Evolutionary conservation across 169 alveolate genomes (phyloP), one percentile per base, ranked within the genome.

Genomic region (Plasmodium gaboni): DNA sequence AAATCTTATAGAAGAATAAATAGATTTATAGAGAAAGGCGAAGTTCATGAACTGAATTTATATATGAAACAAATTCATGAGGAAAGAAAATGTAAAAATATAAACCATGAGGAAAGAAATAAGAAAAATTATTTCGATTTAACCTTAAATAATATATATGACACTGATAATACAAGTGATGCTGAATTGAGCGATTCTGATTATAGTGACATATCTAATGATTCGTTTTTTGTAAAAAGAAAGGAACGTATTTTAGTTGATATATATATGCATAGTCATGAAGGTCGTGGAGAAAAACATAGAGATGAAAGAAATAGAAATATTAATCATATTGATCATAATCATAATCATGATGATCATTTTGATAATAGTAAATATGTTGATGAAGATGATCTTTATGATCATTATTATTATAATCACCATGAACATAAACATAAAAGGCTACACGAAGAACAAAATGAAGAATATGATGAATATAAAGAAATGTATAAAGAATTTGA

Each of bases 101-200:
- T 6, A 28, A 32, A 38, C 13, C 15, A 26, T 1, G 64, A 70
- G 5, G 50, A 70, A 24, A 46, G 65, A 48, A 61, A 15, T 63
- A 70, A 64, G 13, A 53, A 19, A 53, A 83, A 83, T 59, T 19
- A 63, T 1, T 83, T 63, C 46, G 73, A 68, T 38, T 60, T 83
- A 26, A 67, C 91, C 38, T 68, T 83, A 28, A 38, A 67, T 48
- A 83, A 83, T 38, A 72, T 86, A 44, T 86, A 86, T 50, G 92
- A 86, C 57, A 86, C 92, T 17, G 92, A 86, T 53, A 86, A 86
- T 86, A 68, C 86, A 12, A 70, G 59, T 7, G 60, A 69, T 19
- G 38, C 28, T 28, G 42, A 60, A 15, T 28, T 53, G 48, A 57
- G 68, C 26, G 74, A 68, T 19, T 83, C 91, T 57, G 86, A 68